phyloP scores from a whole-genome alignment of 2,329 filamentous ascomycete species.

The Aspergillus fischeri region DNA sequence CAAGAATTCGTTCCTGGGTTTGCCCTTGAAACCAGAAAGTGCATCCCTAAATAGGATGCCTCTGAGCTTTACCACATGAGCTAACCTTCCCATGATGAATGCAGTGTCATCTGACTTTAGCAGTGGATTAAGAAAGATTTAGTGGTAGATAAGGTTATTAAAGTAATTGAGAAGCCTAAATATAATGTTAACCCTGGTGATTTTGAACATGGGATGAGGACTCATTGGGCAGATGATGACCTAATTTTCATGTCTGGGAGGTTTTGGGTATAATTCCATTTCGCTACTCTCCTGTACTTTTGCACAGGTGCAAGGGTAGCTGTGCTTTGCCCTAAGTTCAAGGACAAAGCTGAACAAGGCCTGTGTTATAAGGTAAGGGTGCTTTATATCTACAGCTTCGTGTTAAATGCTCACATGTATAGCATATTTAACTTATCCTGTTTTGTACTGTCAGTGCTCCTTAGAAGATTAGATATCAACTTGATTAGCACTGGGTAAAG shows the following conservation, averaged over 20 bases:
- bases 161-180: slow-evolving; percentile 3
- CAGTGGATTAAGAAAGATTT: slow-evolving; percentile 8
- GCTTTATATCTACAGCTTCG: background rate
- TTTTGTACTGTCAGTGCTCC: background rate
- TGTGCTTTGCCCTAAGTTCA: background rate
- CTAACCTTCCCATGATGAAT: background rate
- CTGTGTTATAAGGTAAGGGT: slow-evolving; percentile 4
- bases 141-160: background rate
- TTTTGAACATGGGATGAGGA: slow-evolving; percentile 2
- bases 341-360: background rate
- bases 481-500: slow-evolving; percentile 3
- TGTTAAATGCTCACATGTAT: background rate
- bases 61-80: slow-evolving; percentile 6
- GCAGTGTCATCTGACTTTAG: slow-evolving; percentile 2
- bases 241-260: slow-evolving; percentile 6
- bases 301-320: slow-evolving; percentile 2
- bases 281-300: slow-evolving; percentile 6
- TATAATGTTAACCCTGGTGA: slow-evolving; percentile 6
- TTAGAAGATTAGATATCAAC: slow-evolving; percentile 5
- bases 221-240: slow-evolving; percentile 6
- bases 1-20: slow-evolving; percentile 8
- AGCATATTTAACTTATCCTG: slow-evolving; percentile 4
- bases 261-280: slow-evolving; percentile 6
- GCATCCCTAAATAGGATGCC: slow-evolving; percentile 3
- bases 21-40: slow-evolving; percentile 1